These are phyloP conservation scores for Eucalyptus caleyi DNA, from an alignment of 345 rosid genomes.

Conservation along the genomic window DNA sequence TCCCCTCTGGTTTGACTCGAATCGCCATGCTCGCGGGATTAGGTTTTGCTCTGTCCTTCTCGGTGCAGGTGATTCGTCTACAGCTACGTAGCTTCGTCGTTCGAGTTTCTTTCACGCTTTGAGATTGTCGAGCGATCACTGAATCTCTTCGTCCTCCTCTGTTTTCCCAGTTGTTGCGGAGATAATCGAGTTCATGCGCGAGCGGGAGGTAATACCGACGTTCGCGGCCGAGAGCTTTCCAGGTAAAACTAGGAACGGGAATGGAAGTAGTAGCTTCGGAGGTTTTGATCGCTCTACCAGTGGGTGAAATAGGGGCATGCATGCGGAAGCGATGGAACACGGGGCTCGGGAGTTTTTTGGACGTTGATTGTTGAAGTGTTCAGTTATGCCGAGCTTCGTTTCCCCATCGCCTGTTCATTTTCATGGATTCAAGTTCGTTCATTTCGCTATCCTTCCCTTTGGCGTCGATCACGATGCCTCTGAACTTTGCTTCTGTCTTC, in stretches of 20 bases:
- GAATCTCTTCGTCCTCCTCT: neutral
- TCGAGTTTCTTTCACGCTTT: neutral
- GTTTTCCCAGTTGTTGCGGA: neutral
- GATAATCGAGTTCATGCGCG: neutral
- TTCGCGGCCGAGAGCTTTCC: neutral
- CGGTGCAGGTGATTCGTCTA: neutral
- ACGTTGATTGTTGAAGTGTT: neutral
- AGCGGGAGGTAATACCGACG: neutral
- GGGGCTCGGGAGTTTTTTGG: neutral
- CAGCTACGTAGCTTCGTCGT: neutral
- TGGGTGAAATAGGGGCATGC: neutral
- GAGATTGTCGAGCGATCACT: neutral
- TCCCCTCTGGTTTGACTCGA: neutral
- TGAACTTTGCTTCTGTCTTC: neutral
- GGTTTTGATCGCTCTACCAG: neutral
- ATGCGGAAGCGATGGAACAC: neutral
- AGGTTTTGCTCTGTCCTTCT: neutral
- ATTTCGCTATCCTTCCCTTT: neutral
- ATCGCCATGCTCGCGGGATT: neutral
- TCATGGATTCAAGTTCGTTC: neutral
- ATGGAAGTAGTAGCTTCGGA: neutral
- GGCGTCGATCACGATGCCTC: neutral
- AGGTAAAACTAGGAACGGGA: neutral
- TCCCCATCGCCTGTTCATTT: neutral
- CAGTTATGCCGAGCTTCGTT: neutral